phyloP scores from a whole-genome alignment of 495 filamentous ascomycete genomes.

The Thermochaetoides thermophila region DNA sequence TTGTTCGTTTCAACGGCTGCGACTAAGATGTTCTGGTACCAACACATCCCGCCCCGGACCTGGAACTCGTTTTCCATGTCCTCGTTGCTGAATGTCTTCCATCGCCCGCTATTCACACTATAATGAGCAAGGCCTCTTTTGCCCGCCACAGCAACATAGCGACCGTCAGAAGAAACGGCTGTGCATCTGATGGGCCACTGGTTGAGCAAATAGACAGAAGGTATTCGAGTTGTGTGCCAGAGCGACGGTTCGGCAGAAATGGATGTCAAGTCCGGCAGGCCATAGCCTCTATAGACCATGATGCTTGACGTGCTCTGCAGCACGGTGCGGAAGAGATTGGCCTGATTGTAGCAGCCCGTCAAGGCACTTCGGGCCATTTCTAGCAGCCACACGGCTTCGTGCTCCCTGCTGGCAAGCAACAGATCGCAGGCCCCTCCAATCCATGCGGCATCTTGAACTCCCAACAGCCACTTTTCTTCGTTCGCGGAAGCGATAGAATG shows the following conservation, averaged over 20 bases:
- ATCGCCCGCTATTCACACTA: conserved; percentile 82
- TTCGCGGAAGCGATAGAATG: conserved; percentile 45
- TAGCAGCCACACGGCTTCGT: conserved; percentile 70
- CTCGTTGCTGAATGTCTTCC: conserved; percentile 83
- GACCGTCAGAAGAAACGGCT: conserved; percentile 76
- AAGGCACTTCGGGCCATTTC: conserved; percentile 88
- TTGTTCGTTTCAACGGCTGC: conserved; percentile 85
- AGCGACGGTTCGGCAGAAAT: conserved; percentile 85
- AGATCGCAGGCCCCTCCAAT: conserved; percentile 77
- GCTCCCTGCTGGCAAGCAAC: conserved; percentile 49
- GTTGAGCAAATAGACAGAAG: conserved; percentile 64
- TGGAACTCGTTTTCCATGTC: conserved; percentile 76
- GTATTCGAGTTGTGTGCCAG: conserved; percentile 86
- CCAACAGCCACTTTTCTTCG: conserved; percentile 63
- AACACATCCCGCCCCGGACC: conserved; percentile 93
- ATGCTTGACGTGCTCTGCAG: conserved; percentile 72
- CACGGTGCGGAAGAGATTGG: conserved; percentile 79
- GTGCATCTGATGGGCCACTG: conserved; percentile 86
- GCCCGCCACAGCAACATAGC: conserved; percentile 93
- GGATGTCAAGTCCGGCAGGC: conserved; percentile 73
- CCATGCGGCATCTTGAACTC: conserved; percentile 66
- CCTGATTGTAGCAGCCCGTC: conserved; percentile 75
- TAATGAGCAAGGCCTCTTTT: conserved; percentile 86
- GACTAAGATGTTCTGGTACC: conserved; percentile 92
- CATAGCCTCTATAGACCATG: conserved; percentile 86